A percentile compares a stretch with the other conserved stretches of the same genome.
These are phyloP conservation scores for Aphelidium insulamus DNA, from an alignment of 371 early-diverging fungal genomes.

Conservation along the genomic window DNA sequence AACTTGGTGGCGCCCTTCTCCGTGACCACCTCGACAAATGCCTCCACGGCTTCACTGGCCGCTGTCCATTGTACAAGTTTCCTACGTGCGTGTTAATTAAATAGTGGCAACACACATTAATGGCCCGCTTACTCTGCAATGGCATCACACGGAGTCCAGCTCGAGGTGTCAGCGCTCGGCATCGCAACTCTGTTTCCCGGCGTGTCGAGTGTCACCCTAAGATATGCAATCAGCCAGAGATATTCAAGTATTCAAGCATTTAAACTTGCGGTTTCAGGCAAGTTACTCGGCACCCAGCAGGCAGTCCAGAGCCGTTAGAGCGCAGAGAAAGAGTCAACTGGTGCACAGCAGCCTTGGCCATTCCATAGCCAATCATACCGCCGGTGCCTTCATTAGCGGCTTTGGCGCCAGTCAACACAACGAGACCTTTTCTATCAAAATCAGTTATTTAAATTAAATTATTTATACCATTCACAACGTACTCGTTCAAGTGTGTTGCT, in stretches of 20 bases:
- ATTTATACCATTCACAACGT: constrained; percentile 1
- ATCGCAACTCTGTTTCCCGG: constrained; percentile 75
- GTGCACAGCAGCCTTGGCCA: constrained; percentile 84
- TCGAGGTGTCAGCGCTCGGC: constrained; percentile 59
- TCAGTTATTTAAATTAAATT: background rate
- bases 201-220: constrained; percentile 67
- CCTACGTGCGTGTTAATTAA: no score
- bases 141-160: constrained; percentile 66
- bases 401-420: constrained; percentile 61
- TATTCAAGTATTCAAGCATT: background rate
- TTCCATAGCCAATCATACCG: constrained; percentile 80
- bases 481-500: constrained; percentile 45
- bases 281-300: constrained; percentile 34
- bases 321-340: constrained; percentile 64
- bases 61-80: no score
- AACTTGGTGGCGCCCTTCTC: no score
- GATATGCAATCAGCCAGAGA: background rate
- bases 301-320: constrained; percentile 47
- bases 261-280: constrained; percentile 55
- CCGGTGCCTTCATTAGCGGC: constrained; percentile 58
- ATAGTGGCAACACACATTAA: background rate
- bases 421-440: constrained; percentile 38
- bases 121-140: constrained; percentile 36
- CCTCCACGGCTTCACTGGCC: no score
- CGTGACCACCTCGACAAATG: no score